Base-by-base conservation (phyloP, 768 basidiomycete genomes). In the Russula abietina region DNA sequence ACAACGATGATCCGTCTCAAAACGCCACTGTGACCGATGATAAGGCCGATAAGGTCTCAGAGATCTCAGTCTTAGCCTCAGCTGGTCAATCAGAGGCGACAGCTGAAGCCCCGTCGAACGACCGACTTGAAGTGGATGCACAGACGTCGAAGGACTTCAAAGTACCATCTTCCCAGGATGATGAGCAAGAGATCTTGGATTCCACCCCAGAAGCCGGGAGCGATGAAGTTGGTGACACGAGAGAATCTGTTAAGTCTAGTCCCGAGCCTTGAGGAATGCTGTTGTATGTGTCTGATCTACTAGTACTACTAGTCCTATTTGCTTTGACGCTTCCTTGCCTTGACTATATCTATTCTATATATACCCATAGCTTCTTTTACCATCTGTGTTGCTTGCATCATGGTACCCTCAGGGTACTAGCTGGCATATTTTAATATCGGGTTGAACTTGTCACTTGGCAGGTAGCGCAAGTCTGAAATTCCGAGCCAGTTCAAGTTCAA, bases 1-100 rank as follows among this genome's bases (percentile, higher is more conserved):
- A 38, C 33, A 50, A 46, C 36, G 64, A 65, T 12, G n/a, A 16
- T 10, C 39, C 48, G 22, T 63, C 62, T 36, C 60, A 56, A 55
- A 59, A 45, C 1, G 24, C n/a, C 14, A 32, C 61, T 10, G 54
- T 11, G 50, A 51, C 50, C 48, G 51, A 56, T 22, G 64, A 67
- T 36, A 36, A 36, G 32, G 28, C 5, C 28, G 32, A 32, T 24
- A 22, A 61, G 22, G 48, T n/a, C n/a, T n/a, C n/a, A n/a, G n/a
- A n/a, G n/a, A n/a, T n/a, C n/a, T n/a, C n/a, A n/a, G n/a, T n/a
- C n/a, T n/a, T n/a, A n/a, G n/a, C 11, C 48, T 5, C 52, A 5
- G 16, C 22, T 12, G 49, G 19, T 60, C 58, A 60, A 55, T 30
- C 58, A 38, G 62, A 64, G n/a, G 39, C 39, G 19, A 30, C 24